Conservation (phyloP, 164 flowering plant genomes). For the Sextonia rubra region DNA sequence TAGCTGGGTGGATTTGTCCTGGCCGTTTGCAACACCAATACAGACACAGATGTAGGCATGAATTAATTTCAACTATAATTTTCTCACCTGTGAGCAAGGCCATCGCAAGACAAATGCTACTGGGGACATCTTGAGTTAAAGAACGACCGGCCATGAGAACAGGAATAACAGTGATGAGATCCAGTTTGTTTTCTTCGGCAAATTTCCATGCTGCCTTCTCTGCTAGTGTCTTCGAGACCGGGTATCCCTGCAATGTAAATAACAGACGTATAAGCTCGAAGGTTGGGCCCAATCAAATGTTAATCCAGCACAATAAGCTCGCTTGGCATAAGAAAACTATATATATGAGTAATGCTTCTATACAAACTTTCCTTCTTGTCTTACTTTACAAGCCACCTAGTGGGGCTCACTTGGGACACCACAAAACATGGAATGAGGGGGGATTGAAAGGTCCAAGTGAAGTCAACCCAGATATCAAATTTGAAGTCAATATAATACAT, state of each 20-base stretch:
- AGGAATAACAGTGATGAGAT: constrained; percentile 63
- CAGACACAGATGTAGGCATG: not conserved
- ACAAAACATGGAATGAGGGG: too few relatives aligned
- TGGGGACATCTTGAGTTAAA: constrained; percentile 46
- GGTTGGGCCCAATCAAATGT: too few relatives aligned
- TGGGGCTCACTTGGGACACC: too few relatives aligned
- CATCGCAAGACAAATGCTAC: constrained; percentile 26
- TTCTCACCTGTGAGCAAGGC: constrained; percentile 9
- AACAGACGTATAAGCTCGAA: not conserved
- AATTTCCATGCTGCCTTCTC: constrained; percentile 31
- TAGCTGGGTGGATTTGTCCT: too few relatives aligned
- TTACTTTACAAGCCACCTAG: too few relatives aligned
- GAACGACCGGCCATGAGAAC: constrained; percentile 55
- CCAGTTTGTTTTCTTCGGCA: constrained; percentile 61
- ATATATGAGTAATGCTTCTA: too few relatives aligned
- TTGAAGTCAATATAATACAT: too few relatives aligned
- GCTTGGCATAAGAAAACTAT: too few relatives aligned
- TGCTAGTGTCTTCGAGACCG: constrained; percentile 15
- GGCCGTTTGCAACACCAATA: not conserved
- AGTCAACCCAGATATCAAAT: too few relatives aligned
- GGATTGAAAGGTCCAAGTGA: too few relatives aligned
- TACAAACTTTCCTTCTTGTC: too few relatives aligned
- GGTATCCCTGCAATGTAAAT: constrained; percentile 52
- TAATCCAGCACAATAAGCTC: too few relatives aligned
- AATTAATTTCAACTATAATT: not conserved